Conservation (phyloP, 108 stramenopile genomes). For the Pinguiococcus pyrenoidosus region DNA sequence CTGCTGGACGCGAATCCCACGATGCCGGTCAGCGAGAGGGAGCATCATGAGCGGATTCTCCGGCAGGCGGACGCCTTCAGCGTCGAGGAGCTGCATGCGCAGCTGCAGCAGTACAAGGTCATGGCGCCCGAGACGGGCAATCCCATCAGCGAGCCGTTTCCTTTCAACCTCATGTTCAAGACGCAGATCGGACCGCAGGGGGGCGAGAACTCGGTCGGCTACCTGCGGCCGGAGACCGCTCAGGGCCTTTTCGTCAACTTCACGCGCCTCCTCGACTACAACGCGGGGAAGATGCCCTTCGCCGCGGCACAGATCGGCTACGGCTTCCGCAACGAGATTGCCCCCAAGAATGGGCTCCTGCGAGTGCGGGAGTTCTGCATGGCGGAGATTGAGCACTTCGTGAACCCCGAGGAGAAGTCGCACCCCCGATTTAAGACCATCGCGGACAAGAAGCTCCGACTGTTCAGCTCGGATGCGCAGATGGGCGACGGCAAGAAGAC, state of each 20-base stretch:
- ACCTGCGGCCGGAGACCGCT: conserved; percentile 97
- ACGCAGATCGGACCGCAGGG: conserved; percentile 98
- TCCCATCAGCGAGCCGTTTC: conserved; percentile 75
- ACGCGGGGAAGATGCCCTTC: conserved; percentile 80
- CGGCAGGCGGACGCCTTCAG: conserved; percentile 94
- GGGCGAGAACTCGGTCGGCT: conserved; percentile 78
- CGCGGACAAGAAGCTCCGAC: conserved; percentile 52
- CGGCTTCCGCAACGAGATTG: conserved; percentile 99
- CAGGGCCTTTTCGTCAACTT: conserved; percentile 93
- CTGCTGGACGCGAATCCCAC: conserved; percentile 63
- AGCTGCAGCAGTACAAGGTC: conserved; percentile 57
- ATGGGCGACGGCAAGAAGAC: conserved; percentile 87
- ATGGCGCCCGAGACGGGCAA: conserved; percentile 65
- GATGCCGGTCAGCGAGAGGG: conserved; percentile 54
- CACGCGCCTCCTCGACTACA: conserved; percentile 83
- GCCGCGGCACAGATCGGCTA: conserved; percentile 92
- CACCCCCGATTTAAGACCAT: conserved; percentile 81
- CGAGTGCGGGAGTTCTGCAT: conserved; percentile 99
- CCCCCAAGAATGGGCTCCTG: conserved; percentile 87
- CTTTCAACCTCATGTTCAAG: conserved; percentile 99
- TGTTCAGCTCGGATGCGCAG: conserved; percentile 84
- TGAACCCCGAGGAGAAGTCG: conserved; percentile 88
- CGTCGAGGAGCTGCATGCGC: conserved; percentile 76
- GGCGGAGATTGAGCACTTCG: conserved; percentile 99
- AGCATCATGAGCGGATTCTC: conserved; percentile 74